Evolutionary conservation across 805 yeast species (phyloP).

Genomic region (Kuraishia hungarica): DNA sequence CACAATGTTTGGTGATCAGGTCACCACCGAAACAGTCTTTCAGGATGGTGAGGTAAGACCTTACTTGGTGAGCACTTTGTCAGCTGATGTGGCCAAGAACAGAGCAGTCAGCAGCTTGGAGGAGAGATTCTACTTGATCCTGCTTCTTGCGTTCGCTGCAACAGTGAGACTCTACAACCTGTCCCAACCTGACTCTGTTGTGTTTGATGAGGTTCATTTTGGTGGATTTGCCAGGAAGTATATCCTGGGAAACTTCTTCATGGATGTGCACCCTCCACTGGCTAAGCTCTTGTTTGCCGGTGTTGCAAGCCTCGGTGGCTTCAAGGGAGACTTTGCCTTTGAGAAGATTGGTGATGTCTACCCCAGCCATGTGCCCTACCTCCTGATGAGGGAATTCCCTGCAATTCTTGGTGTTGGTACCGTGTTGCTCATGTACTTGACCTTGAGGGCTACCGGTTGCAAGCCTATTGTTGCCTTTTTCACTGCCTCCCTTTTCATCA

Average conservation of each 20-base stretch:
- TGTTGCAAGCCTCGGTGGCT: constrained; percentile 59
- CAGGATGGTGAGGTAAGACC: constrained; percentile 46
- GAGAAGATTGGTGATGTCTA: constrained; percentile 55
- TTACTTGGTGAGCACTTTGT: constrained; percentile 44
- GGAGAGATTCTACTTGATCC: constrained; percentile 32
- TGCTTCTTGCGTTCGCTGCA: constrained; percentile 42
- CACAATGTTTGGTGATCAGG: background rate
- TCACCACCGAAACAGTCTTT: constrained; percentile 33
- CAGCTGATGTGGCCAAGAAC: constrained; percentile 26
- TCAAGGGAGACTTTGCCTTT: constrained; percentile 62
- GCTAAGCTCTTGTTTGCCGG: constrained; percentile 72
- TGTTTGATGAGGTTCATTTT: constrained; percentile 90
- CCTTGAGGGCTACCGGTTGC: constrained; percentile 48
- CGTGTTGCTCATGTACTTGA: constrained; percentile 42
- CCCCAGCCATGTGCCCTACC: constrained; percentile 46
- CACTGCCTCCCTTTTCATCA: constrained; percentile 40
- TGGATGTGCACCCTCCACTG: constrained; percentile 78
- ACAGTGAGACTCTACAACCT: constrained; percentile 55
- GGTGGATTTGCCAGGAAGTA: constrained; percentile 94
- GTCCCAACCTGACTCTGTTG: constrained; percentile 69
- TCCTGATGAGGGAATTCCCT: constrained; percentile 49
- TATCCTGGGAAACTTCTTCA: constrained; percentile 51
- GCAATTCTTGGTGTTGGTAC: constrained; percentile 46
- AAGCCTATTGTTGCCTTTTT: constrained; percentile 38
- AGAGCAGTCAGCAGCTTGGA: constrained; percentile 29